Base-by-base conservation (phyloP, 345 rosid species). In the Schrenkiella parvula region DNA sequence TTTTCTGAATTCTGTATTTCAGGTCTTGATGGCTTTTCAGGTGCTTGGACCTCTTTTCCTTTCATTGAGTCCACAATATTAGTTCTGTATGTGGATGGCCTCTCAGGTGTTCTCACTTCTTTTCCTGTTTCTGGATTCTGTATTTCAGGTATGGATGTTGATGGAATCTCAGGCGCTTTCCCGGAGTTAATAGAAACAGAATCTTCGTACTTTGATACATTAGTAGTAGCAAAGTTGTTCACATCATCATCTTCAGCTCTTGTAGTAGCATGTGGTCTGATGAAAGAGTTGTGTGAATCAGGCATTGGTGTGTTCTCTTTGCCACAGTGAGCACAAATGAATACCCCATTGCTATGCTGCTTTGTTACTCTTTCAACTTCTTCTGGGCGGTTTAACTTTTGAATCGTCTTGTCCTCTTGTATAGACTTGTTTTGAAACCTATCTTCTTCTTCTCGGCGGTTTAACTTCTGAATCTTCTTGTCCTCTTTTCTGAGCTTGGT, bases 241-340 rank as follows among this genome's bases (percentile, higher is more conserved):
- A 69, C 5, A 37, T 18, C 66, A 62, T 55, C 66, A 35, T 46
- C 28, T 35, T 43, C 74, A 44, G 52, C 58, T 75, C 70, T 37
- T 54, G 60, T 10, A 29, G 37, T 18, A 52, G 37, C 52, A 18
- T 53, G 43, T 19, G 51, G 64, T 44, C 58, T 37, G 13, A 26
- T 29, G 60, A 37, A 42, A 35, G 65, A 76, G 52, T 21, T 56
- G 17, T 5, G 28, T 35, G 70, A 46, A 6, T 68, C 54, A 38
- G 21, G 43, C 22, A 55, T 17, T 54, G 59, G 53, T 61, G 70
- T 46, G 51, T 53, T 69, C 43, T 47, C 70, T 61, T 69, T 62
- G 66, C 71, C 75, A 47, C 79, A 76, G 39, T 76, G 75, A 44
- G 28, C 17, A 55, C 75, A 76, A 19, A 23, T 8, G 52, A 42